phyloP scores from a whole-genome alignment of 805 yeast species.

The Myxozyma vanderwaltii region DNA sequence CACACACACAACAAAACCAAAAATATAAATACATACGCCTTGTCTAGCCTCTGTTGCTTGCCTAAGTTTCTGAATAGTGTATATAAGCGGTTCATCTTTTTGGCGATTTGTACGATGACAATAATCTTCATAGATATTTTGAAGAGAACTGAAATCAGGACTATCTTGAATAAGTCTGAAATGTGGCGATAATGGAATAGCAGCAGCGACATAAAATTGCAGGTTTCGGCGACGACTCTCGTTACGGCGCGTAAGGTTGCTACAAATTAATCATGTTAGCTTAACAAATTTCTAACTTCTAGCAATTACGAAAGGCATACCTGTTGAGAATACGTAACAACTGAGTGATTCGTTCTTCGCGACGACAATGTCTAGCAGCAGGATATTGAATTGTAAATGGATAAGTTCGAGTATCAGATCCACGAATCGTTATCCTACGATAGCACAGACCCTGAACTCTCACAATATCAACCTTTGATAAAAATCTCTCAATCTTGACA shows the following conservation, averaged over 20 bases:
- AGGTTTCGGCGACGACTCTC: slow-evolving; percentile 86
- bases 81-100: slow-evolving; percentile 88
- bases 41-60: slow-evolving; percentile 89
- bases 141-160: slow-evolving; percentile 70
- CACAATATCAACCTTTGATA: slow-evolving; percentile 83
- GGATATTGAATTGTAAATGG: slow-evolving; percentile 97
- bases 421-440: slow-evolving; percentile 84
- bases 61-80: slow-evolving; percentile 78
- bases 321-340: slow-evolving; percentile 79
- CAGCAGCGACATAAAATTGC: slow-evolving; percentile 83
- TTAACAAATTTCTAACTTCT: too few relatives aligned
- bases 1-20: not conserved
- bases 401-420: slow-evolving; percentile 89
- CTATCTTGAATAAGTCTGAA: slow-evolving; percentile 88
- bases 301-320: too few relatives aligned
- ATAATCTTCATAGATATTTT: slow-evolving; percentile 81
- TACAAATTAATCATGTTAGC: slow-evolving; percentile 43
- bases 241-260: slow-evolving; percentile 73
- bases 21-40: slow-evolving; percentile 23
- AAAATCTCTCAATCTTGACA: slow-evolving; percentile 86
- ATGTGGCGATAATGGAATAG: slow-evolving; percentile 93
- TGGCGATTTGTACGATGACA: slow-evolving; percentile 72
- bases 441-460: slow-evolving; percentile 90
- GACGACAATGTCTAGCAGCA: slow-evolving; percentile 93
- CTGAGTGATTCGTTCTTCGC: slow-evolving; percentile 94